Evolutionary conservation across 2,329 filamentous ascomycete species (phyloP).

Genomic region (Paecilomyces sp.): DNA sequence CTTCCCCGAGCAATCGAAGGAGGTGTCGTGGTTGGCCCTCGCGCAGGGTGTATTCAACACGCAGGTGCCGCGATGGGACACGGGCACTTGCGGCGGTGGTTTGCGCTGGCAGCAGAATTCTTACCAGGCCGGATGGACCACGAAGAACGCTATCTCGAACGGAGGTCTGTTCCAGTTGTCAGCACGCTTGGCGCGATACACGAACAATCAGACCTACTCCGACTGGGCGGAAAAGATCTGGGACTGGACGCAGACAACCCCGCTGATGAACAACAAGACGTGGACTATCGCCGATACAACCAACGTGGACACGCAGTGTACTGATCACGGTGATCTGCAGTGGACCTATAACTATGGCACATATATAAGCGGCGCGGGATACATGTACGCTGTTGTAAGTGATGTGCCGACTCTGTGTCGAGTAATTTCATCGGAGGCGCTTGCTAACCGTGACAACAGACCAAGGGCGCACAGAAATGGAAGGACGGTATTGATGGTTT

Average conservation of each 20-base stretch:
- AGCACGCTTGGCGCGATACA: slow-evolving; percentile 68
- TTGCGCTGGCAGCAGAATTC: slow-evolving; percentile 80
- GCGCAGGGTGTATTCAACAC: slow-evolving; percentile 76
- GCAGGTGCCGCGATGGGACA: slow-evolving; percentile 66
- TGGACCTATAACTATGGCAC: slow-evolving; percentile 55
- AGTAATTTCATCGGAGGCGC: neutral
- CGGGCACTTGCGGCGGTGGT: slow-evolving; percentile 60
- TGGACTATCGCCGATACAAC: slow-evolving; percentile 53
- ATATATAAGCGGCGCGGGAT: slow-evolving; percentile 50
- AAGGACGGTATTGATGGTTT: slow-evolving; percentile 50
- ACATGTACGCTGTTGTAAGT: slow-evolving; percentile 49
- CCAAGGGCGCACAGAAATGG: slow-evolving; percentile 46
- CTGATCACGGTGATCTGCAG: slow-evolving; percentile 44
- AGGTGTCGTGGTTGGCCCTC: slow-evolving; percentile 69
- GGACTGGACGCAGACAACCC: slow-evolving; percentile 50
- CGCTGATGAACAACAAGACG: slow-evolving; percentile 43
- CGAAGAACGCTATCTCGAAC: slow-evolving; percentile 54
- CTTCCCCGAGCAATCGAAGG: slow-evolving; percentile 60
- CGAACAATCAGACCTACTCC: slow-evolving; percentile 69
- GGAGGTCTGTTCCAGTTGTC: slow-evolving; percentile 52
- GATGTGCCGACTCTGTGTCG: neutral
- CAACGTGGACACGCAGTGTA: slow-evolving; percentile 43
- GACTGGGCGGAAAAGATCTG: slow-evolving; percentile 68
- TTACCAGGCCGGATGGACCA: slow-evolving; percentile 62
- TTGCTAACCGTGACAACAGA: slow-evolving; percentile 17